These are phyloP conservation scores for Rhizoclosmatium sp. DNA, from an alignment of 192 early-diverging fungal species.

Conservation along the genomic window DNA sequence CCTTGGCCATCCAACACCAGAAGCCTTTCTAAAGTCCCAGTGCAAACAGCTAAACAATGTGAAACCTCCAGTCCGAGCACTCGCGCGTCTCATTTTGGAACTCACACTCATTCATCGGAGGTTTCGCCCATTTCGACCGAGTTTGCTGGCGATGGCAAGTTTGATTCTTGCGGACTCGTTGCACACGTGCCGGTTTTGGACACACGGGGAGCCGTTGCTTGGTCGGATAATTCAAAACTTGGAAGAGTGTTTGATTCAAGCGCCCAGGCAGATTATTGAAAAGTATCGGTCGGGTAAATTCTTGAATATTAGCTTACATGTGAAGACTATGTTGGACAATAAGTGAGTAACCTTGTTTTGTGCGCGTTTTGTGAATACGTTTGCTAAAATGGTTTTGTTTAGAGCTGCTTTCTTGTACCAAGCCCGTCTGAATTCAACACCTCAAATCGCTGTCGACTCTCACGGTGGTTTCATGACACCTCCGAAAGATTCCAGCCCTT, in stretches of 20 bases:
- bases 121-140: constrained; percentile 52
- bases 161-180: constrained; percentile 38
- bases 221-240: not conserved
- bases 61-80: constrained; percentile 40
- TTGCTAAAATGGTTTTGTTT: not conserved
- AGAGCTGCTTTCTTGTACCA: not conserved
- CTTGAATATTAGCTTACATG: constrained; percentile 23
- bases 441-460: not conserved
- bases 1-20: constrained; percentile 54
- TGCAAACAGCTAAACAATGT: constrained; percentile 25
- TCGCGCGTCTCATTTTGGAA: constrained; percentile 64
- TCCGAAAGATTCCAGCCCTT: constrained; percentile 32
- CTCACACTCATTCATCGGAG: constrained; percentile 50
- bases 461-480: constrained; percentile 20
- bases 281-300: constrained; percentile 28
- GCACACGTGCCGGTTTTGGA: not conserved
- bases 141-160: constrained; percentile 49
- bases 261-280: constrained; percentile 24
- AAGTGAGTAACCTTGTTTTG: not conserved
- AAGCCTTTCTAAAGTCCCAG: constrained; percentile 55
- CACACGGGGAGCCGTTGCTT: constrained; percentile 15
- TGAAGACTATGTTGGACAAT: constrained; percentile 14
- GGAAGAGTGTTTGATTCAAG: constrained; percentile 20
- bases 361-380: not conserved
- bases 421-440: not conserved